These are phyloP conservation scores for Polyplosphaeria fusca DNA, from an alignment of 495 filamentous ascomycete species.

Conservation along the genomic window DNA sequence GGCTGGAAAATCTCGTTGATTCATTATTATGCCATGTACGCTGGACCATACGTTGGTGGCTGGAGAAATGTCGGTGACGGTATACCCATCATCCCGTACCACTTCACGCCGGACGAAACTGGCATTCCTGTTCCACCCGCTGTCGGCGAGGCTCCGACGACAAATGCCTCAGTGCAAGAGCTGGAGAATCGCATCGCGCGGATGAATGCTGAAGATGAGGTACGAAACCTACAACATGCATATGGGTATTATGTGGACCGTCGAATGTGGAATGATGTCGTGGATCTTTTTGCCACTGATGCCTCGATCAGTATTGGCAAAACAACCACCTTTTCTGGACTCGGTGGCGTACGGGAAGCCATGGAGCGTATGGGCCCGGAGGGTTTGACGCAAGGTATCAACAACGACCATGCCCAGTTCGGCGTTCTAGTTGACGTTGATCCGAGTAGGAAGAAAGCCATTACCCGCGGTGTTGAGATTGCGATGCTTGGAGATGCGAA, in stretches of 20 bases:
- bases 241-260: constrained; percentile 25
- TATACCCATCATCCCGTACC: constrained; percentile 17
- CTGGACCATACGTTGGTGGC: constrained; percentile 16
- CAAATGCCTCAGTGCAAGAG: constrained; percentile 4
- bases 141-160: constrained; percentile 2
- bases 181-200: constrained; percentile 5
- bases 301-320: not conserved
- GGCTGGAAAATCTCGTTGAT: constrained; percentile 17
- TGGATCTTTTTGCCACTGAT: constrained; percentile 10
- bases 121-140: constrained; percentile 13
- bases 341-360: constrained; percentile 1
- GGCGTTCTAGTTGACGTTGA: constrained; percentile 14
- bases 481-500: constrained; percentile 24
- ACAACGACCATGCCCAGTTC: constrained; percentile 24
- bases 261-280: constrained; percentile 27
- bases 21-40: constrained; percentile 18
- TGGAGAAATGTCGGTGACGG: constrained; percentile 18
- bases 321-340: not conserved
- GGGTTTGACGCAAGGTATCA: constrained; percentile 19
- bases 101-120: constrained; percentile 9
- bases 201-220: constrained; percentile 25
- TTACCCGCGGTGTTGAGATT: constrained; percentile 20
- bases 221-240: constrained; percentile 19
- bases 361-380: constrained; percentile 18
- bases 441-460: constrained; percentile 7